A percentile compares a stretch with the other conserved stretches of the same genome.
These are phyloP conservation scores for Auricularia auricula-judae DNA, from an alignment of 768 basidiomycete species.

Conservation along the genomic window DNA sequence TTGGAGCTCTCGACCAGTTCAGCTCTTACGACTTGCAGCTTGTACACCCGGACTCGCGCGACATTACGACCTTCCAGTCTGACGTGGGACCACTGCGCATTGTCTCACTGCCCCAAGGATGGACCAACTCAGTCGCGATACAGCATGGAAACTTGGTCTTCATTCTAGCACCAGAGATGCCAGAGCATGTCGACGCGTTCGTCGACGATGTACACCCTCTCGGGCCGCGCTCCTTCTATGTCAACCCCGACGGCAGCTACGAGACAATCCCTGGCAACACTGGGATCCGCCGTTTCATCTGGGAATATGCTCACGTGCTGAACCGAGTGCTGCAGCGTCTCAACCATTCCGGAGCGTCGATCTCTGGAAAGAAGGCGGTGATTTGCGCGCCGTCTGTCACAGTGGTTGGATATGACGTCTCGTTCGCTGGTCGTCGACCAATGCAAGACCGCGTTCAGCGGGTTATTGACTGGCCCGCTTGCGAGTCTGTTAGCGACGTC, in stretches of 20 bases:
- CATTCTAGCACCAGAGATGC: slow-evolving; percentile 30
- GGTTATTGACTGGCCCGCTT: slow-evolving; percentile 14
- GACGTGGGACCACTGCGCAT: slow-evolving; percentile 23
- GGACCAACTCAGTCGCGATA: slow-evolving; percentile 28
- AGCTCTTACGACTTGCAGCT: slow-evolving; percentile 25
- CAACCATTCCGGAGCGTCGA: slow-evolving; percentile 25
- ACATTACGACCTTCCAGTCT: slow-evolving; percentile 31
- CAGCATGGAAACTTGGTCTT: slow-evolving; percentile 29
- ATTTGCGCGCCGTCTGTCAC: slow-evolving; percentile 18
- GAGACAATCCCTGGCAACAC: slow-evolving; percentile 28
- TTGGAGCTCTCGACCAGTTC: slow-evolving; percentile 13
- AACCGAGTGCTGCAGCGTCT: slow-evolving; percentile 27
- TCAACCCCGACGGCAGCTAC: slow-evolving; percentile 13
- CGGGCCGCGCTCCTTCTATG: slow-evolving; percentile 23
- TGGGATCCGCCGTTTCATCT: slow-evolving; percentile 26
- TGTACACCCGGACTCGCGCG: slow-evolving; percentile 19
- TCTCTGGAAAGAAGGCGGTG: slow-evolving; percentile 25
- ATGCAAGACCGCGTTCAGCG: slow-evolving; percentile 17
- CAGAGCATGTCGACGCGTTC: slow-evolving; percentile 22
- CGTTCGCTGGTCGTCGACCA: slow-evolving; percentile 20
- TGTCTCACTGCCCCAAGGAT: slow-evolving; percentile 28
- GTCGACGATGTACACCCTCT: slow-evolving; percentile 29
- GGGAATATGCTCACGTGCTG: slow-evolving; percentile 25
- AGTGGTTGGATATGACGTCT: slow-evolving; percentile 29
- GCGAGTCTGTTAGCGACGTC: slow-evolving; percentile 12